Conservation (phyloP, 495 filamentous ascomycete species). For the Aspergillus sclerotioniger region DNA sequence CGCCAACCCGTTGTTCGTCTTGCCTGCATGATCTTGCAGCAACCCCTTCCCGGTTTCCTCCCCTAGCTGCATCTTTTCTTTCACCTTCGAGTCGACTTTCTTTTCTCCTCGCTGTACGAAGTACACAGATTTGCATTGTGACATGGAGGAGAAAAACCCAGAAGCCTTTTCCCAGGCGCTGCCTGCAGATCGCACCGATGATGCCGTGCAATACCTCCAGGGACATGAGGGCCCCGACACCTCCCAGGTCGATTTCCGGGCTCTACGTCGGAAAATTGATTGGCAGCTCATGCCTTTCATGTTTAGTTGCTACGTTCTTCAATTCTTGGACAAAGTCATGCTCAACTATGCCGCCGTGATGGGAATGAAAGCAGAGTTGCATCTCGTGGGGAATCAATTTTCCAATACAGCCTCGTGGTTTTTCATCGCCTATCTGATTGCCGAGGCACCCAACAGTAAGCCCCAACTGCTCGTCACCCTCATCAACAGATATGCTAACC, state of each 20-base stretch:
- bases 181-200: background rate
- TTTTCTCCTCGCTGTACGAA: background rate
- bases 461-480: constrained; percentile 5
- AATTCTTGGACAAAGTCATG: constrained; percentile 66
- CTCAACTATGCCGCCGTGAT: constrained; percentile 63
- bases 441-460: constrained; percentile 54
- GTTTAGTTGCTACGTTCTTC: constrained; percentile 61
- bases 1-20: background rate
- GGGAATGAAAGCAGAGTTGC: constrained; percentile 49
- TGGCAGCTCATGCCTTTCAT: constrained; percentile 52
- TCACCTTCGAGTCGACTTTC: background rate
- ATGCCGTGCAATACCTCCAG: constrained; percentile 1
- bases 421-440: constrained; percentile 53
- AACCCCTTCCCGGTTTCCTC: background rate
- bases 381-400: constrained; percentile 51
- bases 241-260: background rate
- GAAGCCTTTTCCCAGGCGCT: background rate
- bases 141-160: constrained; percentile 1
- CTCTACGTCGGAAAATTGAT: constrained; percentile 43
- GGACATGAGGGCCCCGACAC: background rate
- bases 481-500: background rate
- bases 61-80: background rate
- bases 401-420: constrained; percentile 53
- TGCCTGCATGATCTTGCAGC: background rate
- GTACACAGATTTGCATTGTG: too few relatives aligned